Conservation (phyloP, 148 eudicot species). For the Chenopodium quinoa region DNA sequence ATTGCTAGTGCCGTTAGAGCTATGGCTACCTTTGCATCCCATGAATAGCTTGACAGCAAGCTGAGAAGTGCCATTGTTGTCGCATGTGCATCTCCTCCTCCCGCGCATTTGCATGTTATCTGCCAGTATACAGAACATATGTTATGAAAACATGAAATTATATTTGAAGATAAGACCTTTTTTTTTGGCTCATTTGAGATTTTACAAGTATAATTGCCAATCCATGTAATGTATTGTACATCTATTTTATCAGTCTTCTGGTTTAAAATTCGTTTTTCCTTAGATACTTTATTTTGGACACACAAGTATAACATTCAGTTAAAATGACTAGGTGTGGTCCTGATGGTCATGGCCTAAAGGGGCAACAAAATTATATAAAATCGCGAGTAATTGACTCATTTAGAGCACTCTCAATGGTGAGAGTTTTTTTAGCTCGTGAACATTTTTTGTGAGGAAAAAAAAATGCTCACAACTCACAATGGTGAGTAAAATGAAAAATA, state of each 20-base stretch:
- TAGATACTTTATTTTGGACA: no score
- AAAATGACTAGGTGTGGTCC: neutral
- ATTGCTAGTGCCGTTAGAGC: constrained; percentile 70
- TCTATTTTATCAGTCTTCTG: neutral
- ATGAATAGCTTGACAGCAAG: constrained; percentile 67
- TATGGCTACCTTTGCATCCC: constrained; percentile 86
- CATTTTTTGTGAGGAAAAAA: no score
- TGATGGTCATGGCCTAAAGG: neutral
- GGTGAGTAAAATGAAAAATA: no score
- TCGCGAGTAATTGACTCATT: neutral
- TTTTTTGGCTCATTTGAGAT: neutral
- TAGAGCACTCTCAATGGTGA: no score
- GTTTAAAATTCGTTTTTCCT: neutral
- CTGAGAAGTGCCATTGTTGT: constrained; percentile 64
- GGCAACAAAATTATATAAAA: neutral
- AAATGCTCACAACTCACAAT: no score
- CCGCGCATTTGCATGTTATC: constrained; percentile 82
- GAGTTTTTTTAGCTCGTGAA: no score
- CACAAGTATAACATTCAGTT: no score
- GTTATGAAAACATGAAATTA: neutral
- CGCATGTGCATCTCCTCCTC: constrained; percentile 77
- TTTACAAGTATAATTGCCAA: neutral
- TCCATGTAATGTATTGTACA: neutral
- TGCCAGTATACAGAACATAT: constrained; percentile 26
- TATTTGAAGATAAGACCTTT: no score